These are phyloP conservation scores for Miamiensis avidus DNA, from an alignment of 169 alveolate species.

Conservation along the genomic window DNA sequence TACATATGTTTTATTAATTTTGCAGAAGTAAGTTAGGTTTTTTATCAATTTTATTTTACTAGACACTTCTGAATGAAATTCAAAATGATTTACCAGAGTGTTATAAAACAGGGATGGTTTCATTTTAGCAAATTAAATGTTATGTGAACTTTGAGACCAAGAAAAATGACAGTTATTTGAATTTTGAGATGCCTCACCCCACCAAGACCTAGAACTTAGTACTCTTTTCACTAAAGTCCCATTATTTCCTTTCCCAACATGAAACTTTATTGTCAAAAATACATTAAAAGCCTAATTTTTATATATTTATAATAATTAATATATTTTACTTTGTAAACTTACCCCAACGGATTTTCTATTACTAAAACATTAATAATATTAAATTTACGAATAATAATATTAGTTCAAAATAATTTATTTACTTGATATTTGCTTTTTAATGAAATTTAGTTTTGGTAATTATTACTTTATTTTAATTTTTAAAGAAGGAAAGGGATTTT, in stretches of 20 bases:
- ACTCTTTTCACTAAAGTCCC: constrained; percentile 6
- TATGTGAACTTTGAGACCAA: not conserved
- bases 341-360: too few relatives aligned
- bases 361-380: too few relatives aligned
- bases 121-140: constrained; percentile 30
- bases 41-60: constrained; percentile 54
- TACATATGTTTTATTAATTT: constrained; percentile 12
- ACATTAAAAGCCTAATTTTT: too few relatives aligned
- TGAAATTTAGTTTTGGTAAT: too few relatives aligned
- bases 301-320: too few relatives aligned
- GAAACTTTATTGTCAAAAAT: too few relatives aligned
- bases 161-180: not conserved
- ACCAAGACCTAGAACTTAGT: not conserved
- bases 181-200: constrained; percentile 2
- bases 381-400: too few relatives aligned
- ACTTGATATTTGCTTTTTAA: too few relatives aligned
- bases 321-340: too few relatives aligned
- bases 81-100: constrained; percentile 55
- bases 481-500: too few relatives aligned
- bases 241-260: constrained; percentile 24
- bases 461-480: too few relatives aligned
- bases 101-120: constrained; percentile 1
- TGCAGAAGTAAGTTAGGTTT: constrained; percentile 49
- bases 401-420: too few relatives aligned
- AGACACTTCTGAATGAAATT: constrained; percentile 53